Base-by-base conservation (phyloP, 163 green algal genomes). In the Prototheca wickerhamii region DNA sequence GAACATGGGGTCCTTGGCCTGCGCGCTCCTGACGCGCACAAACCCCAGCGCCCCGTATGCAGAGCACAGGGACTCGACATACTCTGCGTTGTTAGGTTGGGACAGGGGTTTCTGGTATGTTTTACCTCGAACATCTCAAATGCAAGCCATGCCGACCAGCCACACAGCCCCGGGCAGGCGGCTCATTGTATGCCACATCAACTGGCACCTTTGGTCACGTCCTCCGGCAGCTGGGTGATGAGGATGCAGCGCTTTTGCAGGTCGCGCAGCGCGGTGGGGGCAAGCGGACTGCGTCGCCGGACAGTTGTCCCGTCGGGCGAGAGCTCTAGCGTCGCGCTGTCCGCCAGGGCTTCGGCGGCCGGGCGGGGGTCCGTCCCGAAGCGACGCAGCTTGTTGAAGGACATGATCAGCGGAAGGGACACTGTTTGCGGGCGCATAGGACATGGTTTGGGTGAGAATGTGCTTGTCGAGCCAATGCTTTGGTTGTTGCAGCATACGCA, bases 341-440 rank as follows among this genome's bases (percentile, higher is more conserved):
- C 49, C 3, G 50, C 23, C 46, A 77, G 50, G 4, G 70, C 70
- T 15, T 51, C 59, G 21, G 52, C 49, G 23, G 73, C 50, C 0
- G 52, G 8, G 7, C 28, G 35, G 2, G 61, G n/a, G 28, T 65
- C 55, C 17, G 63, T 68, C 31, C 29, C 58, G 4, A 77, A 66
- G 26, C 2, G 50, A 37, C 68, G 60, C 58, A 82, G 70, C 43
- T 67, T 74, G 21, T 68, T 68, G 57, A 82, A 82, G 28, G 18
- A 31, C 17, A 54, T 62, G 44, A 76, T 57, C 2, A 73, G 34
- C 26, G 34, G 31, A 20, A 78, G n/a, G 34, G 67, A 55, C 23
- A 82, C 72, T 74, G 68, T 56, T 60, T 5, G 18, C 32, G 33
- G 29, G 55, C 6, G n/a, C 25, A 4, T 2, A 43, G 52, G 1